Percentiles rank a stretch among this genome's conserved stretches.
phyloP scores from a whole-genome alignment of 2,329 filamentous ascomycete genomes.

The Drechslerella stenobrocha region DNA sequence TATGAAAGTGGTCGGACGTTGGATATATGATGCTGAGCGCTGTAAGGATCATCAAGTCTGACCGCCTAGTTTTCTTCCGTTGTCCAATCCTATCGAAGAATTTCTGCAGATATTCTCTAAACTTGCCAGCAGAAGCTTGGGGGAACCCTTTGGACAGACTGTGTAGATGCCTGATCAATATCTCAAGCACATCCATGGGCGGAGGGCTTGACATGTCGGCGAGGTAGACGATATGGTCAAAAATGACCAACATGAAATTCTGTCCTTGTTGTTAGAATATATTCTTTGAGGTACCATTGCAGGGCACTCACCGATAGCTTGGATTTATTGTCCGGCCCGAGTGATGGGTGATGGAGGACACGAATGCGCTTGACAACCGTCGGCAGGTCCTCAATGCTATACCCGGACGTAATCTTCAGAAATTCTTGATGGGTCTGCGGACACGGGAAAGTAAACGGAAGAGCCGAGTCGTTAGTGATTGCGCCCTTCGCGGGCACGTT shows the following conservation, averaged over 20 bases:
- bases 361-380: slow-evolving; percentile 85
- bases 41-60: slow-evolving; percentile 80
- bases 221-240: slow-evolving; percentile 65
- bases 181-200: slow-evolving; percentile 73
- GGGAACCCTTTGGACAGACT: slow-evolving; percentile 87
- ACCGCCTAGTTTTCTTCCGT: slow-evolving; percentile 54
- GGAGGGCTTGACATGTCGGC: slow-evolving; percentile 60
- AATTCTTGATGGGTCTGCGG: slow-evolving; percentile 77
- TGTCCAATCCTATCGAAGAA: slow-evolving; percentile 61
- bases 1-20: slow-evolving; percentile 95
- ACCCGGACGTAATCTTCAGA: slow-evolving; percentile 65
- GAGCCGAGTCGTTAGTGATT: slow-evolving; percentile 59
- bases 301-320: slow-evolving; percentile 67
- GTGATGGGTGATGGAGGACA: slow-evolving; percentile 85
- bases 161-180: slow-evolving; percentile 83
- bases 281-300: slow-evolving; percentile 41
- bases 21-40: slow-evolving; percentile 84
- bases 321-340: slow-evolving; percentile 80
- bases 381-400: slow-evolving; percentile 69
- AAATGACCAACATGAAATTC: slow-evolving; percentile 58
- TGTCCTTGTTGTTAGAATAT: slow-evolving; percentile 19
- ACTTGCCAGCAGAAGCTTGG: slow-evolving; percentile 73
- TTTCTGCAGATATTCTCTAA: slow-evolving; percentile 70
- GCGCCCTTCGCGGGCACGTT: slow-evolving; percentile 56
- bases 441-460: slow-evolving; percentile 85